Evolutionary conservation across 75 land plant genomes (phyloP).

Genomic region (Ceratopteris richardii): DNA sequence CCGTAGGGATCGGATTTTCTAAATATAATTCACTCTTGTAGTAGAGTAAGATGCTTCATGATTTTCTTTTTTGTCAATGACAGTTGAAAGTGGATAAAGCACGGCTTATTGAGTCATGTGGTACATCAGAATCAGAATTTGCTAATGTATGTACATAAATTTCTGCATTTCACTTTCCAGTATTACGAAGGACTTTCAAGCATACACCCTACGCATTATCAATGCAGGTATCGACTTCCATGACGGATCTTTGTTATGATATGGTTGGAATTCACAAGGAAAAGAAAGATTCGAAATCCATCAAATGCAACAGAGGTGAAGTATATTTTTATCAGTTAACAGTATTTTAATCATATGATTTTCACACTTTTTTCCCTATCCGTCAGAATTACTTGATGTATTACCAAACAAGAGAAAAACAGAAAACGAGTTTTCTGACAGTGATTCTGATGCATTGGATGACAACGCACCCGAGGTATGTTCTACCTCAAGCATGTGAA

Average conservation of each 20-base stretch:
- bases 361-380: not conserved
- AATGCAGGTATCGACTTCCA: conserved; percentile 64
- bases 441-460: conserved; percentile 24
- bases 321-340: too few species aligned
- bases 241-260: conserved; percentile 83
- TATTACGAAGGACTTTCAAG: too few species aligned
- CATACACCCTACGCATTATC: not conserved
- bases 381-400: conserved; percentile 60
- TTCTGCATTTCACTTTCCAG: too few species aligned
- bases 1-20: too few species aligned
- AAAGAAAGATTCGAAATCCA: conserved; percentile 58
- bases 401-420: conserved; percentile 59
- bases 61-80: too few species aligned
- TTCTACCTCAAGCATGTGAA: not conserved
- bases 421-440: conserved; percentile 59
- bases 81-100: conserved; percentile 91
- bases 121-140: conserved; percentile 89
- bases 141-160: conserved; percentile 38
- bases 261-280: conserved; percentile 70
- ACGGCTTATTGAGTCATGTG: conserved; percentile 77
- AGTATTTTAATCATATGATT: too few species aligned
- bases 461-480: conserved; percentile 33
- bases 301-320: conserved; percentile 69
- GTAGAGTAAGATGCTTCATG: too few species aligned
- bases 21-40: too few species aligned